Base-by-base conservation (phyloP, 2,329 filamentous ascomycete species). In the Epichloe gansuensis region DNA sequence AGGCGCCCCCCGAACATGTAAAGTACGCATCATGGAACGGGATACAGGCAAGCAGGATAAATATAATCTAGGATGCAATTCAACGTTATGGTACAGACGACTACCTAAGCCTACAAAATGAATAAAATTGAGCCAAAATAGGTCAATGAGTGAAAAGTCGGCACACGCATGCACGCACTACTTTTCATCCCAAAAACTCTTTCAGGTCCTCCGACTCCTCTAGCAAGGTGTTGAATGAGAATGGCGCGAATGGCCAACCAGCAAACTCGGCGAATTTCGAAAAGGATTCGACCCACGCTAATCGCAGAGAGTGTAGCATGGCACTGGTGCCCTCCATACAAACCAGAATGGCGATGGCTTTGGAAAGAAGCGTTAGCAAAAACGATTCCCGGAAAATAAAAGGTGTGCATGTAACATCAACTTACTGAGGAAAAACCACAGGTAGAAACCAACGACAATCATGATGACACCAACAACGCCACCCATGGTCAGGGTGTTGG, bases 281-380 rank as follows among this genome's bases (percentile, higher is more conserved):
- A 82, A 96, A 96, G 17, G 90, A 91, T 70, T 96, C 91, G 56
- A 96, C 90, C 90, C 90, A 96, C 61, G 95, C 90, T 64, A 96
- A 74, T 75, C 90, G 81, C 60, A 96, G 78, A 55, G 84, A 88
- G 73, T 95, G 89, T 72, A 95, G 76, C 90, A 96, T 96, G 61
- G 90, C 90, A 70, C 86, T 91, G 35, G 91, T 95, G 58, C 90
- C 90, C 68, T 96, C 90, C 90, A 96, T 96, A 61, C 93, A 82
- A 60, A 93, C 91, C 53, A 96, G 74, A 58, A 96, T 77, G 56
- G 70, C 70, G 58, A 73, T 71, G 31, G 70, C 70, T 72, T 17
- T 6, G 17, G 38, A 6, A 12, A 31, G 9, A 1, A 12, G 4
- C 13, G 57, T 70, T 59, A 70, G 65, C 50, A 21, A 44, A 8